A percentile compares a stretch with the other conserved stretches of the same genome.
These are phyloP conservation scores for Pseudozyma thailandica DNA, from an alignment of 1,284 basidiomycete species.

Conservation along the genomic window DNA sequence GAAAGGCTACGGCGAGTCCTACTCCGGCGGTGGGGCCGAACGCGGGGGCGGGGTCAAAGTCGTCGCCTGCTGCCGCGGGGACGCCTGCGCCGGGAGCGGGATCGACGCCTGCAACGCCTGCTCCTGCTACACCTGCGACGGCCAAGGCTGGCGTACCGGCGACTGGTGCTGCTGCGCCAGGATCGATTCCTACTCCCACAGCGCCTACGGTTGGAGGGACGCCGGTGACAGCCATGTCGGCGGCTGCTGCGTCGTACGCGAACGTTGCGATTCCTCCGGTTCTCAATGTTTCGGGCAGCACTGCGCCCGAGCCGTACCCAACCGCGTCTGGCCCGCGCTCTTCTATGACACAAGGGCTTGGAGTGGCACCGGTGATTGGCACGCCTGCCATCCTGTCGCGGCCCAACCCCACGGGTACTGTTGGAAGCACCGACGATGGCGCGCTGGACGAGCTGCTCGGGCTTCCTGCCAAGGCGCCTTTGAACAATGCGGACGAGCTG, in stretches of 20 bases:
- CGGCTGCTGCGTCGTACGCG: constrained; percentile 30
- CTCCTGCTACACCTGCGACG: background rate
- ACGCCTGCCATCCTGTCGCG: constrained; percentile 63
- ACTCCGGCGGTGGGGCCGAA: constrained; percentile 6
- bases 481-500: constrained; percentile 19
- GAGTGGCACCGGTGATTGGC: constrained; percentile 55
- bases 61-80: constrained; percentile 22
- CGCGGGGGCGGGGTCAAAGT: constrained; percentile 5
- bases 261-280: constrained; percentile 41
- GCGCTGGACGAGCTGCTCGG: constrained; percentile 32
- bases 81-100: constrained; percentile 9
- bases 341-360: constrained; percentile 60
- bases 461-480: background rate
- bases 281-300: constrained; percentile 40
- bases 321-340: constrained; percentile 56
- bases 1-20: constrained; percentile 13
- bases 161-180: background rate
- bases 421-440: constrained; percentile 1
- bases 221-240: constrained; percentile 30
- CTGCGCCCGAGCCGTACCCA: constrained; percentile 58
- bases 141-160: background rate
- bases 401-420: constrained; percentile 45
- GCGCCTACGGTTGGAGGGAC: constrained; percentile 5
- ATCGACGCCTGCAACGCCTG: constrained; percentile 3
- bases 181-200: constrained; percentile 3